Conservation (phyloP, 164 flowering plant genomes). For the Nymphaea colorata region DNA sequence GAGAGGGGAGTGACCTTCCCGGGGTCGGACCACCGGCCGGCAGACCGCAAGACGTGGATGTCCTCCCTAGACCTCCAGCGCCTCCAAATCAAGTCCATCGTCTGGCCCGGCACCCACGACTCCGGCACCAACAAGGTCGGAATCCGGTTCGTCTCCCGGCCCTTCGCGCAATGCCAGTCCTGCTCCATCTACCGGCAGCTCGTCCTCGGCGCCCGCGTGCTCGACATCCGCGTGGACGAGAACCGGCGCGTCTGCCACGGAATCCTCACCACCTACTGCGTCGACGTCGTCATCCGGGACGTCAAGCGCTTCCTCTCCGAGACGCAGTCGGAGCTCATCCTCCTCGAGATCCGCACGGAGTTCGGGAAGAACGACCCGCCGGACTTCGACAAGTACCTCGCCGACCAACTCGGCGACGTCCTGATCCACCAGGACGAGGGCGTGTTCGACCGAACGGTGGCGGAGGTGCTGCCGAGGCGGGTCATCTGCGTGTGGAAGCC, state of each 20-base stretch:
- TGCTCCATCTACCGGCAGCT: constrained; percentile 73
- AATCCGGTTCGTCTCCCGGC: constrained; percentile 45
- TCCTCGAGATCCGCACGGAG: constrained; percentile 77
- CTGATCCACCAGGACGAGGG: constrained; percentile 70
- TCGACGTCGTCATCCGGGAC: constrained; percentile 68
- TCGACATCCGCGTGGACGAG: constrained; percentile 74
- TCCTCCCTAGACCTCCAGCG: constrained; percentile 36
- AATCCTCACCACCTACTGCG: constrained; percentile 41
- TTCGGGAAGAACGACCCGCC: constrained; percentile 86
- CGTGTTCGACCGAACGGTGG: constrained; percentile 57
- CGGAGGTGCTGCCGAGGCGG: constrained; percentile 68
- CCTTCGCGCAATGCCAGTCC: constrained; percentile 84
- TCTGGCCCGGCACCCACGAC: constrained; percentile 97
- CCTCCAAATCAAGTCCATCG: constrained; percentile 43
- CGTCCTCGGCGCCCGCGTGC: constrained; percentile 39
- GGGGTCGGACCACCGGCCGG: constrained; percentile 47
- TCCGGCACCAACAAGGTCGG: constrained; percentile 90
- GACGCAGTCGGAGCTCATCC: constrained; percentile 67
- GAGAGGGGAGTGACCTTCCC: constrained; percentile 43
- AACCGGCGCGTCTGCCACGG: constrained; percentile 85
- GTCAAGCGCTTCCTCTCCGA: constrained; percentile 65
- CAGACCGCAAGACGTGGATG: constrained; percentile 84
- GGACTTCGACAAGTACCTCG: constrained; percentile 73
- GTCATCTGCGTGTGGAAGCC: constrained; percentile 93
- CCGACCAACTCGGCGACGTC: constrained; percentile 58